Evolutionary conservation across 352 stramenopile genomes (phyloP), one percentile per base, ranked within the genome.

Genomic region (Thraustotheca clavata): DNA sequence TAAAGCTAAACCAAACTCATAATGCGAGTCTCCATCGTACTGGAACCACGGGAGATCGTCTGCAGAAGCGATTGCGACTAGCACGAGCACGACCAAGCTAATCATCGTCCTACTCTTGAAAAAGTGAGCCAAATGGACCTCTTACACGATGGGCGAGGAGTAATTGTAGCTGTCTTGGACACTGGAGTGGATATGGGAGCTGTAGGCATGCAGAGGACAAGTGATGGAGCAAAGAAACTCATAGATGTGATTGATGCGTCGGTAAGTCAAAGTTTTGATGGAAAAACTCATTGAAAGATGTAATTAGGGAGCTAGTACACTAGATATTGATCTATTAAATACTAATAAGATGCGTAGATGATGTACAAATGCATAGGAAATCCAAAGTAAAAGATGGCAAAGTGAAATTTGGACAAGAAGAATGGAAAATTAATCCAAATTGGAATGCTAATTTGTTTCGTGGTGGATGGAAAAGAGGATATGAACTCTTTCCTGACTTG

Each of bases 161-260:
- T 97, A 0, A 79, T 95, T 12, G 90, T 98, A 33, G 91, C 85
- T 18, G 89, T 98, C 65, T 83, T 98, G 38, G 95, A 98, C 77
- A 98, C 95, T 26, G 95, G 95, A 39, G 88, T 98, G 59, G 95
- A 98, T 70, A 88, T 90, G 0, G 89, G 83, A 2, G 93, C 94
- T 0, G 75, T 78, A 33, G 91, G 91, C 0, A 71, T 98, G 11
- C 82, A 91, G 65, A 79, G 73, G 24, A 96, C 88, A 39, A 67
- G 77, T 6, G 85, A 96, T 71, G 89, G 89, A 12, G 75, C 80
- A 20, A 86, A 85, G 39, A 98, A 98, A 76, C 73, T 98, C 62
- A 66, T 99, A 16, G 90, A 98, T 73, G 76, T 99, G 46, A 80
- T 98, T 22, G 96, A 99, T 76, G 96, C 90, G 72, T 98, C 92